Evolutionary conservation across 169 alveolate genomes (phyloP), one percentile per base, ranked within the genome.

Genomic region (Eimeria praecox): DNA sequence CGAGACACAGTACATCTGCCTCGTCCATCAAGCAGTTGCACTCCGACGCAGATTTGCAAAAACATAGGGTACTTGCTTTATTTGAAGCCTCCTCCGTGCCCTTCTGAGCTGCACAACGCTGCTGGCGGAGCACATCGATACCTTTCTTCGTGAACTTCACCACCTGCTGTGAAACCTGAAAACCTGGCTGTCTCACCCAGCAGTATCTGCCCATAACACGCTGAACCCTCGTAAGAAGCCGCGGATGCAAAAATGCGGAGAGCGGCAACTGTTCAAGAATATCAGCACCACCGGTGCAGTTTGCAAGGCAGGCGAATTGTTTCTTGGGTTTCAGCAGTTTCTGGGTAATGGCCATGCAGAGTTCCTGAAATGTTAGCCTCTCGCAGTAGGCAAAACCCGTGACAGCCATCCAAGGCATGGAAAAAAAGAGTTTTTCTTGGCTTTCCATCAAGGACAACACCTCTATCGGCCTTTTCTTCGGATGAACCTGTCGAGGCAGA

Each of bases 151-250:
- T 92, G 49, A 75, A 69, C 18, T 44, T 75, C 85, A 92, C 30
- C 35, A 92, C 95, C 64, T 92, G 95, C 16, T 78, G 86, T 3
- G 78, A 46, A 49, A 78, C 95, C 46, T 40, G 44, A 35, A 92
- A 92, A 33, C 87, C 92, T 35, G 80, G 88, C 69, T 49, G 91
- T 1, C 95, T 91, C 27, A 92, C 92, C 95, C 95, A 92, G 85
- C 95, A 92, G 92, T 92, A 92, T 38, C 95, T 62, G 24, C 95
- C 92, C 85, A 92, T 56, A 33, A 92, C 78, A 22, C 87, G 87
- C 12, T 86, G 77, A 16, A 92, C 88, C 6, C 22, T 66, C 5
- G 95, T 73, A 24, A 85, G 95, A 35, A 92, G 88, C 35, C 95
- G 95, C 18, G 95, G 95, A 16, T 92, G 95, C 54, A 46, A 46